Evolutionary conservation across 805 yeast genomes (phyloP).

Genomic region (Cephaloascus fragrans): DNA sequence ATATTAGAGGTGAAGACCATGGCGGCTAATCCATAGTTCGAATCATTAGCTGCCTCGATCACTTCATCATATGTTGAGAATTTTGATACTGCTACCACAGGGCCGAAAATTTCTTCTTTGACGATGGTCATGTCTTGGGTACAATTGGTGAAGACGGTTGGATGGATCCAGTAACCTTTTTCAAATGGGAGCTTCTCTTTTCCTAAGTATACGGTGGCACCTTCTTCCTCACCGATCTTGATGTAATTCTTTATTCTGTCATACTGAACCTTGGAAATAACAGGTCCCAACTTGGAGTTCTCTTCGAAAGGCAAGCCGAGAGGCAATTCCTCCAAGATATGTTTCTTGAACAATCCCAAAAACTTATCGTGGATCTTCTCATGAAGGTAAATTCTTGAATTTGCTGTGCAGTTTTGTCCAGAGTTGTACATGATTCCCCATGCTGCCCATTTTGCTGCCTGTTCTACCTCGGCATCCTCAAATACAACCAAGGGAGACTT

Average conservation of each 20-base stretch:
- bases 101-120: slow-evolving; percentile 19
- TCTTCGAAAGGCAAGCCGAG: slow-evolving; percentile 19
- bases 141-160: slow-evolving; percentile 18
- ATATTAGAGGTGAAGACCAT: slow-evolving; percentile 10
- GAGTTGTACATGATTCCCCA: slow-evolving; percentile 17
- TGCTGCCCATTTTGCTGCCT: slow-evolving; percentile 17
- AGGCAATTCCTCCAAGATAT: slow-evolving; percentile 11
- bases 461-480: slow-evolving; percentile 43
- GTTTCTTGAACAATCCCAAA: slow-evolving; percentile 13
- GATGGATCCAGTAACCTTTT: slow-evolving; percentile 17
- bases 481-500: slow-evolving; percentile 45
- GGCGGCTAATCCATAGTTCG: slow-evolving; percentile 18
- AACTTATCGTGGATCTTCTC: slow-evolving; percentile 18
- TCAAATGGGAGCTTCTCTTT: slow-evolving; percentile 7
- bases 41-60: slow-evolving; percentile 13
- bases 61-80: slow-evolving; percentile 16
- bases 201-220: slow-evolving; percentile 18
- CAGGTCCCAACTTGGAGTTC: slow-evolving; percentile 17
- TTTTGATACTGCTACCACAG: slow-evolving; percentile 15
- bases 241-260: slow-evolving; percentile 11
- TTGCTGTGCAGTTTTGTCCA: slow-evolving; percentile 21
- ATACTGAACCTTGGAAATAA: slow-evolving; percentile 15
- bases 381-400: slow-evolving; percentile 18
- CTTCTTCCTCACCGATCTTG: slow-evolving; percentile 16
- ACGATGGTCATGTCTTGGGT: slow-evolving; percentile 14